Evolutionary conservation across 129 eudicot genomes (phyloP), one percentile per base, ranked within the genome.

Genomic region (Pseudognaphalium luteoalbum): DNA sequence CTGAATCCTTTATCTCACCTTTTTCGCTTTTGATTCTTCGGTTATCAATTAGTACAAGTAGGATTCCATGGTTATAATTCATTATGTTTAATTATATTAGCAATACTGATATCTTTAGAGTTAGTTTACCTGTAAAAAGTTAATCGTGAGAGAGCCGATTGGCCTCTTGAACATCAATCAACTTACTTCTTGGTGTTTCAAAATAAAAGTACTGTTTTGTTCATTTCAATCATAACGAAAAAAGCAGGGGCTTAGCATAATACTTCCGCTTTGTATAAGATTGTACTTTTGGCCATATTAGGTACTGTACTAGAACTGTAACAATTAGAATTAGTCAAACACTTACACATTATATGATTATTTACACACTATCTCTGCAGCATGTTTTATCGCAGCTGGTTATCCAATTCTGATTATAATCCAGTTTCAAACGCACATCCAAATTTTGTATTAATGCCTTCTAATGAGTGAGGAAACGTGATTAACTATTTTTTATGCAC

Each of bases 1-100:
- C 52, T 64, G 39, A 50, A 81, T 73, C 47, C 21, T 61, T 6
- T 1, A 47, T 47, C 54, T 41, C 66, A 76, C 59, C 47, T 62
- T 50, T 22, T 17, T 71, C 17, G 20, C n/a, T 65, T 73, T 25
- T 41, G 35, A 50, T 52, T 20, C 51, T 15, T 75, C 3, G 1
- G 41, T 29, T 47, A 61, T 41, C 20, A 35, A 12, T 47, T 0
- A 47, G 1, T 47, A 47, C 14, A 47, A 47, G 54, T 47, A 47
- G 54, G 54, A 17, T 4, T 47, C n/a, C 14, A 47, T 0, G 17
- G n/a, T 12, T 47, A 47, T 12, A 47, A 1, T 47, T 47, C 6
- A 47, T 47, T 12, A 47, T 47, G 54, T 17, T 47, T 47, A 47
- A 3, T 47, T 47, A 0, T 47, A 4, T 47, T 3, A 3, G 54